These are phyloP conservation scores for Lumnitzera racemosa DNA, from an alignment of 345 rosid species.

Conservation along the genomic window DNA sequence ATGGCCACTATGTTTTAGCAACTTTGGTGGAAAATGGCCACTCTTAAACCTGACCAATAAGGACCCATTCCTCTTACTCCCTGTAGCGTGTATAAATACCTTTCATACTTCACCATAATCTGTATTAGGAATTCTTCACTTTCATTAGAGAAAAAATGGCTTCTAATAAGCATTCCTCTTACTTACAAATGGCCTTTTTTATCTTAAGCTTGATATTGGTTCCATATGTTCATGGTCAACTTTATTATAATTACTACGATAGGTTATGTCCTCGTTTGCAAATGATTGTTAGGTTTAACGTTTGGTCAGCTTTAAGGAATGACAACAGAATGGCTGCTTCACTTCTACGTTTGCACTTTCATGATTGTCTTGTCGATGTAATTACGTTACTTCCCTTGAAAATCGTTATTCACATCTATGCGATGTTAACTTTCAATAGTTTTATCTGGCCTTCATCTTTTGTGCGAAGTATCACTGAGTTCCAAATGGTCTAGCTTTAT, in stretches of 20 bases:
- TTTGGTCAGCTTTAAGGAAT: constrained; percentile 48
- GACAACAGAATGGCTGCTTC: constrained; percentile 81
- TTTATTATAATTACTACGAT: constrained; percentile 48
- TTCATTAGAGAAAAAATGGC: neutral
- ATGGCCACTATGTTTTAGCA: constrained; percentile 22
- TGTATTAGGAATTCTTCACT: neutral
- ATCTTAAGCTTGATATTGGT: no score
- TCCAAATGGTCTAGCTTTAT: no score
- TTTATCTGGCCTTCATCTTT: no score
- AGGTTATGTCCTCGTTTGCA: constrained; percentile 57
- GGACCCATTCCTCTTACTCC: neutral
- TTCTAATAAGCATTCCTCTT: no score
- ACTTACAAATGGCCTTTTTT: no score
- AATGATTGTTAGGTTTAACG: constrained; percentile 54
- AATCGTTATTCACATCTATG: no score
- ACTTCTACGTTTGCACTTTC: constrained; percentile 80
- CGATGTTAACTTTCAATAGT: no score
- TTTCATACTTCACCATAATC: no score
- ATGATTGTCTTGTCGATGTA: constrained; percentile 84
- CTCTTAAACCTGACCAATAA: constrained; percentile 25
- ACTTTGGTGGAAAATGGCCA: constrained; percentile 28
- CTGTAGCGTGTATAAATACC: no score
- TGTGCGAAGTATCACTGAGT: no score
- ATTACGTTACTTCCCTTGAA: neutral
- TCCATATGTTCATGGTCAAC: constrained; percentile 17